These are phyloP conservation scores for Lenwebbia sp. DNA, from an alignment of 345 rosid genomes.

Conservation along the genomic window DNA sequence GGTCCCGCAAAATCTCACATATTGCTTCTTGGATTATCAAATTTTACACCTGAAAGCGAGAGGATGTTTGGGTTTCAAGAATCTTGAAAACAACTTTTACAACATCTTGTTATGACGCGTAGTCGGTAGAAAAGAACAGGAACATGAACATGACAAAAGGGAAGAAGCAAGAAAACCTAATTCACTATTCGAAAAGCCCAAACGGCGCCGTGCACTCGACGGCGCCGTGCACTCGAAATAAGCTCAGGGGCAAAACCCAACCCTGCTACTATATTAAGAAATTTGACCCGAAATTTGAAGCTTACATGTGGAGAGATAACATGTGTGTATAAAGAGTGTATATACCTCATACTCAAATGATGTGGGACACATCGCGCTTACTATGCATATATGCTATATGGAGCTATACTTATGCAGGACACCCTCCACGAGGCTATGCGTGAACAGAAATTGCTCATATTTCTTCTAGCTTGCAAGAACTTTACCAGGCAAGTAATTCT, in stretches of 20 bases:
- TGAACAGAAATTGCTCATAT: background rate
- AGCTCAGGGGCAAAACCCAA: background rate
- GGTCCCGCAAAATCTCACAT: too few species aligned
- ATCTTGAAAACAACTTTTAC: background rate
- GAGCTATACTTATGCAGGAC: background rate
- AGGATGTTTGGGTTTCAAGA: too few species aligned
- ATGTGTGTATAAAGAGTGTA: accelerated
- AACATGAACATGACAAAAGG: background rate
- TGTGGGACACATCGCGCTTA: background rate
- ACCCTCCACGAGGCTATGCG: background rate
- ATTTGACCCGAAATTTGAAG: background rate
- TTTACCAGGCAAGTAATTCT: background rate
- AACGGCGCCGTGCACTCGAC: too few species aligned
- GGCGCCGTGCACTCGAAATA: too few species aligned
- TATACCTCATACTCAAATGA: accelerated
- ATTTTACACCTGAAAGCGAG: too few species aligned
- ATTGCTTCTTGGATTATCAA: too few species aligned
- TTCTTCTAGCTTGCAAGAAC: background rate
- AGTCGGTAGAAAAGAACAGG: background rate
- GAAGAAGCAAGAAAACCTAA: background rate
- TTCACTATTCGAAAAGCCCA: background rate
- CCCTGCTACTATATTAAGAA: background rate
- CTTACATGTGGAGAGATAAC: accelerated
- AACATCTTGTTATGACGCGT: background rate
- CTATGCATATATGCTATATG: too few species aligned